These are phyloP conservation scores for Fistulinella staudtii DNA, from an alignment of 1,284 basidiomycete species.

Conservation along the genomic window DNA sequence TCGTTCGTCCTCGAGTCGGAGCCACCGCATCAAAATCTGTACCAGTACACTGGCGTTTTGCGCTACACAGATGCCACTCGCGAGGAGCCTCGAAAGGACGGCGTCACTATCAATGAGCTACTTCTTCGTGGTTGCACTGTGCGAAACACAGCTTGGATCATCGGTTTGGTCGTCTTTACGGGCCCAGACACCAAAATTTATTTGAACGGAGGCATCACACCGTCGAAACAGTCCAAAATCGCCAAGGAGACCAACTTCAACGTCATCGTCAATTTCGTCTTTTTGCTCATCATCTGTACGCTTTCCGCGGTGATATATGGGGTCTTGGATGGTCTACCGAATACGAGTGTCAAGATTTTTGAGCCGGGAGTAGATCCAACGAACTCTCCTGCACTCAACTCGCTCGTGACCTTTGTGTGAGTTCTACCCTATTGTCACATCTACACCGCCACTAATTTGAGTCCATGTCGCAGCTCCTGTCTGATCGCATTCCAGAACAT, in stretches of 20 bases:
- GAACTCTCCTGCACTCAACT: constrained; percentile 65
- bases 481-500: constrained; percentile 98
- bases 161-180: constrained; percentile 92
- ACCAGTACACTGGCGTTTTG: constrained; percentile 85
- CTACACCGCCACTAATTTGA: constrained; percentile 11
- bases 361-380: constrained; percentile 66
- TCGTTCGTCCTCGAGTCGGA: constrained; percentile 90
- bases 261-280: constrained; percentile 89
- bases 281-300: constrained; percentile 78
- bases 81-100: constrained; percentile 56
- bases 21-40: constrained; percentile 90
- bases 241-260: constrained; percentile 99
- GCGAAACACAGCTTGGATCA: constrained; percentile 94
- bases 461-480: constrained; percentile 52
- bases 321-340: constrained; percentile 55
- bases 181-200: constrained; percentile 98
- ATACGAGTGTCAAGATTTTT: constrained; percentile 73
- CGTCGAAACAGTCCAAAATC: constrained; percentile 93
- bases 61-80: constrained; percentile 59
- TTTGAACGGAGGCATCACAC: constrained; percentile 90
- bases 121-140: constrained; percentile 89
- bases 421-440: constrained; percentile 30
- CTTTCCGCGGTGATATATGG: constrained; percentile 75
- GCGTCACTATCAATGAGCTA: constrained; percentile 88
- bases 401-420: constrained; percentile 87